A percentile compares a stretch with the other conserved stretches of the same genome.
Conservation (phyloP, 1,284 basidiomycete genomes). For the Butyriboletus appendiculatus region DNA sequence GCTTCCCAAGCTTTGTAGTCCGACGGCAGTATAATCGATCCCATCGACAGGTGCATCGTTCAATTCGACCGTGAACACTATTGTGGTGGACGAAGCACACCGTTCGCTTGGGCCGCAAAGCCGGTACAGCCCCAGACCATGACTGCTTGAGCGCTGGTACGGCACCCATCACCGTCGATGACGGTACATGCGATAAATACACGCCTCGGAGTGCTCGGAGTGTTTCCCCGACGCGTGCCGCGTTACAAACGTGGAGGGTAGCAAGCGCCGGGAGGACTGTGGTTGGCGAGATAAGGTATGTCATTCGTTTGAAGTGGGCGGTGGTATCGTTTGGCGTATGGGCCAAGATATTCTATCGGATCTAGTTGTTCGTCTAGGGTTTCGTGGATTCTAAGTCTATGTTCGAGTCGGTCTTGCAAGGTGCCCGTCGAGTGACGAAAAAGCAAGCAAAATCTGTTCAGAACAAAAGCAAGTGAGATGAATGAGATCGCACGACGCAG, state of each 20-base stretch:
- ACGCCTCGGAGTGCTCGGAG: constrained; percentile 41
- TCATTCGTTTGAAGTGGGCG: constrained; percentile 11
- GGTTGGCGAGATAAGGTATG: constrained; percentile 39
- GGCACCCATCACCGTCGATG: not conserved
- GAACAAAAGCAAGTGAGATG: constrained; percentile 3
- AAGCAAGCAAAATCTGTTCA: not conserved
- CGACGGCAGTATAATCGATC: constrained; percentile 79
- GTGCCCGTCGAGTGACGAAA: constrained; percentile 1
- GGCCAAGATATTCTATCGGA: constrained; percentile 2
- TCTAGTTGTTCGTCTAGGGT: constrained; percentile 21
- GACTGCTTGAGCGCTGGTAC: constrained; percentile 16
- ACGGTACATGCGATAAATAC: constrained; percentile 40
- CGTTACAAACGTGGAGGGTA: constrained; percentile 38
- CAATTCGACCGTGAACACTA: constrained; percentile 58
- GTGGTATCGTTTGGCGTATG: constrained; percentile 10
- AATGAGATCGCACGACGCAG: constrained; percentile 16
- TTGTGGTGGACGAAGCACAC: constrained; percentile 38
- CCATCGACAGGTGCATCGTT: constrained; percentile 75
- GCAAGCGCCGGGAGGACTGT: constrained; percentile 49
- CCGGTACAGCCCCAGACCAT: constrained; percentile 10
- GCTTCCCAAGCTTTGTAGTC: constrained; percentile 88
- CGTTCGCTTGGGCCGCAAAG: constrained; percentile 17
- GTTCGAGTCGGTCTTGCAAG: not conserved
- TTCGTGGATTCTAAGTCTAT: constrained; percentile 32
- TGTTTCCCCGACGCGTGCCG: constrained; percentile 16